Conservation (phyloP, 768 basidiomycete genomes). For the Sarcodon aspratus region DNA sequence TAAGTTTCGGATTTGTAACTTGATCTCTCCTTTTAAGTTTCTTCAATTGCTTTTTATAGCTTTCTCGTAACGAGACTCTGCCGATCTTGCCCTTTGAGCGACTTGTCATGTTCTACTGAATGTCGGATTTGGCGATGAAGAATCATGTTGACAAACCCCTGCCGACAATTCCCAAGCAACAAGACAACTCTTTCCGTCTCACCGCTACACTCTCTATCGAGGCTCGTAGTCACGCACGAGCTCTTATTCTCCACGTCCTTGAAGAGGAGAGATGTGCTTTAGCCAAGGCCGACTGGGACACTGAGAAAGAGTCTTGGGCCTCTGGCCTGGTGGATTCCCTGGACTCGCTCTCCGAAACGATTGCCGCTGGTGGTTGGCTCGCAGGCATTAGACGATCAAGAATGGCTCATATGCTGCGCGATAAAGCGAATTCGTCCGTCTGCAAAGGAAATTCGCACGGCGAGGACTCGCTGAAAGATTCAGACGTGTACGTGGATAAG, state of each 20-base stretch:
- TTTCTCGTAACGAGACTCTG: background rate
- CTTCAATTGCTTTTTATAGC: background rate
- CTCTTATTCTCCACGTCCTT: slow-evolving; percentile 13
- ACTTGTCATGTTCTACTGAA: background rate
- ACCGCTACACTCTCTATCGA: slow-evolving; percentile 12
- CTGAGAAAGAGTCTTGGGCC: slow-evolving; percentile 28
- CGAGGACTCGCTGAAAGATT: slow-evolving; percentile 14
- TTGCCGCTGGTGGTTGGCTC: slow-evolving; percentile 35
- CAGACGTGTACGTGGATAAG: slow-evolving; percentile 5
- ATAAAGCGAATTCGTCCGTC: slow-evolving; percentile 6
- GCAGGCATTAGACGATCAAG: slow-evolving; percentile 27
- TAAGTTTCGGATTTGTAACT: background rate
- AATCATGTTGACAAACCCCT: slow-evolving; percentile 15
- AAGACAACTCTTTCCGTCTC: slow-evolving; percentile 7
- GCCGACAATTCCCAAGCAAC: slow-evolving; percentile 6
- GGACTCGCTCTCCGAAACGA: slow-evolving; percentile 29
- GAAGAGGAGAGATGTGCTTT: slow-evolving; percentile 9
- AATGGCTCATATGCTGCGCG: slow-evolving; percentile 12
- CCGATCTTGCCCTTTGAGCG: background rate
- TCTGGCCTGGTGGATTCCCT: slow-evolving; percentile 33
- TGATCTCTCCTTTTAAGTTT: background rate
- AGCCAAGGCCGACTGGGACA: slow-evolving; percentile 4
- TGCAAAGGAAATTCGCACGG: too few species aligned
- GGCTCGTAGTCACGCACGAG: slow-evolving; percentile 13
- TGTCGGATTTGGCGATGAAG: background rate